These are phyloP conservation scores for Phytophthora sansomeana DNA, from an alignment of 352 stramenopile species.

Conservation along the genomic window DNA sequence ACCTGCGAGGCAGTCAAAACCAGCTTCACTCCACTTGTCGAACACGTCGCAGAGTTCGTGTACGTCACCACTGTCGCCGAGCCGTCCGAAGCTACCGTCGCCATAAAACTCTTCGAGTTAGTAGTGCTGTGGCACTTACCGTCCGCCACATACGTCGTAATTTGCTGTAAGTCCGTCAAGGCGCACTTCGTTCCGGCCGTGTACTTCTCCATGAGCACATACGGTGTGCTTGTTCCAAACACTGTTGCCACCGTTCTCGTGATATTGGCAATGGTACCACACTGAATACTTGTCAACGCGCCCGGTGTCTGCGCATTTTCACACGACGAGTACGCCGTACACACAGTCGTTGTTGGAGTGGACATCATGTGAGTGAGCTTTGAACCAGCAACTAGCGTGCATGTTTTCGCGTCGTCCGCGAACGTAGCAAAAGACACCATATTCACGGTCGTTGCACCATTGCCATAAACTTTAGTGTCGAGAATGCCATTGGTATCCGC, in stretches of 20 bases:
- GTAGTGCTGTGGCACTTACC: slow-evolving; percentile 5
- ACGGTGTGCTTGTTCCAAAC: neutral
- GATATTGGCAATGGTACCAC: neutral
- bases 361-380: neutral
- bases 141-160: slow-evolving; percentile 9
- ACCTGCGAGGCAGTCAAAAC: slow-evolving; percentile 4
- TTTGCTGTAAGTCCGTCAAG: neutral
- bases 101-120: neutral
- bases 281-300: neutral
- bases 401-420: neutral
- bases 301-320: neutral
- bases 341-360: neutral
- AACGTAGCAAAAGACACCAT: neutral
- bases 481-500: neutral
- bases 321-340: neutral
- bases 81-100: neutral
- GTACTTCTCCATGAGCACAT: slow-evolving; percentile 16
- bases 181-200: neutral
- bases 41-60: neutral
- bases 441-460: neutral
- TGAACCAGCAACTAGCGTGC: neutral
- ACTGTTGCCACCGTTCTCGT: neutral
- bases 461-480: slow-evolving; percentile 3
- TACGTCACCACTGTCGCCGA: neutral
- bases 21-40: neutral